Base-by-base conservation (phyloP, 305 asterid genomes). In the Coffea humblotiana region DNA sequence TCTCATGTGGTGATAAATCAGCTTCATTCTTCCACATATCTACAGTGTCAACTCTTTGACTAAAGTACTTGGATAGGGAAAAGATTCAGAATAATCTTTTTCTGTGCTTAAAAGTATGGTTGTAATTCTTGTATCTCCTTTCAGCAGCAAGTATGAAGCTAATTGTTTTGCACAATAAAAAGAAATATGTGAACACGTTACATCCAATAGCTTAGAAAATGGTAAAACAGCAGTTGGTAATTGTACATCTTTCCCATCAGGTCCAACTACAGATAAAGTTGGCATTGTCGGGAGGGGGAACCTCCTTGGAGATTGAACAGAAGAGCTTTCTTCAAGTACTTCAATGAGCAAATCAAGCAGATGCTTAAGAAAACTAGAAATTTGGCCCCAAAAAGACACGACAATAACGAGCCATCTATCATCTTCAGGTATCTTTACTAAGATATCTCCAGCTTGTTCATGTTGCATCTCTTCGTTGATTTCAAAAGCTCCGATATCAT, bases 351-450 rank as follows among this genome's bases (percentile, higher is more conserved):
- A 76, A 84, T 84, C 77, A 69, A 91, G 86, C 83, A 91, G 94
- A 85, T 85, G 82, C 83, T 90, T 85, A 80, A 92, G 78, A 86
- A 85, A 81, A 66, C 69, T 87, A 76, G 93, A 88, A 84, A 91
- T 82, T 81, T 89, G 91, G 81, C 90, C 91, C 98, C 98, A 96
- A 80, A 92, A 82, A 82, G 97, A 86, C 81, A 90, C 85, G 72
- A 84, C 84, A 72, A 88, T 80, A 75, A 85, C 77, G 77, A 78
- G 89, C 97, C 91, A 85, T 71, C 90, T 85, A 84, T 87, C 86
- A 72, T 85, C 92, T 79, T 85, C 92, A 37, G 91, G 91, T 78
- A 82, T 80, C 70, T 87, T 71, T 69, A 77, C 54, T 45, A 77
- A 37, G 51, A 63, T 25, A 78, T 86, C 88, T 85, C 82, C 91